Base-by-base conservation (phyloP, 1,284 basidiomycete species). In the Rhodotorula sp. region DNA sequence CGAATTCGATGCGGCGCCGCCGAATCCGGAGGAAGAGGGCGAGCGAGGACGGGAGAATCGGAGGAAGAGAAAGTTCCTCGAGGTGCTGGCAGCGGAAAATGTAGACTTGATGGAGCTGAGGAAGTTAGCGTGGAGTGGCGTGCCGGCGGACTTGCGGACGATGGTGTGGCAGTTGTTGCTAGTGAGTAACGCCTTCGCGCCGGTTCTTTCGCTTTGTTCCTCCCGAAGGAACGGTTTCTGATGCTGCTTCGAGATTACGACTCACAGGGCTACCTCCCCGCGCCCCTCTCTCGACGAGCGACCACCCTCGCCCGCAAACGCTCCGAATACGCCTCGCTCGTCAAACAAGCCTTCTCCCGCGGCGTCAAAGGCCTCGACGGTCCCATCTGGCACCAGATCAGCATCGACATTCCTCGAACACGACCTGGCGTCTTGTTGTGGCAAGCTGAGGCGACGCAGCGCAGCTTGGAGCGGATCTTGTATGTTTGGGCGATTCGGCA, bases 401-500 rank as follows among this genome's bases (percentile, higher is more conserved):
- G 93, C 78, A 97, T 96, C 71, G 94, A 98, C 78, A 94, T 96
- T 11, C 94, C 94, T 13, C 84, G 94, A 56, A 98, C 94, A 47
- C 83, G 94, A 66, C 93, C 94, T 24, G 93, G 94, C n/a, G 88
- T 94, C 15, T 84, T 83, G 46, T 81, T 98, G 34, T 98, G 94
- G 94, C 90, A 91, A 86, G 88, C 92, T 76, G 86, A 84, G 24
- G 85, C 87, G 30, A 93, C 94, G 2, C 94, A 96, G 79, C 84
- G 92, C 74, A 92, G 92, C 76, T 83, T 97, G 52, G 94, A 97
- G 80, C 86, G 92, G 64, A 93, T 98, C 71, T 82, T 98, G 44
- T 98, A 97, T 77, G 92, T 97, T 27, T 97, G 94, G 94, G 94
- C 94, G 13, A 95, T 97, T 77, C 86, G 94, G 71, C 94, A 97